phyloP scores from a whole-genome alignment of 2,329 filamentous ascomycete genomes.

The Colletotrichum tamarilloi region DNA sequence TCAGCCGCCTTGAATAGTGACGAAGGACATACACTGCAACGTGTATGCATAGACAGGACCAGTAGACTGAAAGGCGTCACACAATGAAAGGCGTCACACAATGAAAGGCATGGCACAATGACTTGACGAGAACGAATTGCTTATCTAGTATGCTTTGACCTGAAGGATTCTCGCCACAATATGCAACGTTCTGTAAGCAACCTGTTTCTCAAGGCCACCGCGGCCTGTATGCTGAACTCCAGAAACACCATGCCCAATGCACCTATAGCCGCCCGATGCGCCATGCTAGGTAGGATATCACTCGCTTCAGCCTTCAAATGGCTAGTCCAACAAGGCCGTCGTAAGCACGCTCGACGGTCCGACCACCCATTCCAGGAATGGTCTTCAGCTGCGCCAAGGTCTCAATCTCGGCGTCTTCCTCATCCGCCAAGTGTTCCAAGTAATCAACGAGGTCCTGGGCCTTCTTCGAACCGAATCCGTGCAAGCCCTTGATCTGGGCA shows the following conservation, averaged over 20 bases:
- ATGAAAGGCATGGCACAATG: background rate
- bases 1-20: background rate
- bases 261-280: conserved; percentile 13
- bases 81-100: background rate
- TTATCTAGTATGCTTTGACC: background rate
- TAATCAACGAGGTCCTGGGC: conserved; percentile 70
- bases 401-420: conserved; percentile 55
- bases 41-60: background rate
- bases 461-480: conserved; percentile 79
- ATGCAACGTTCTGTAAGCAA: conserved; percentile 20
- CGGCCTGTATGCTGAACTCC: conserved; percentile 31
- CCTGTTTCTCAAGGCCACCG: conserved; percentile 12
- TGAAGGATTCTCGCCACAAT: background rate
- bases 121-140: background rate
- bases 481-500: conserved; percentile 71
- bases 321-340: conserved; percentile 53
- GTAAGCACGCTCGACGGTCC: conserved; percentile 67
- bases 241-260: conserved; percentile 32
- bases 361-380: conserved; percentile 68
- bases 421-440: conserved; percentile 57
- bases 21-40: background rate
- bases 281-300: conserved; percentile 18
- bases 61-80: background rate
- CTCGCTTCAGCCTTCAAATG: conserved; percentile 1
- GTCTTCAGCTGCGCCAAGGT: conserved; percentile 62